Base-by-base conservation (phyloP, 805 yeast species). In the Isabelozyma pseudorhagii region DNA sequence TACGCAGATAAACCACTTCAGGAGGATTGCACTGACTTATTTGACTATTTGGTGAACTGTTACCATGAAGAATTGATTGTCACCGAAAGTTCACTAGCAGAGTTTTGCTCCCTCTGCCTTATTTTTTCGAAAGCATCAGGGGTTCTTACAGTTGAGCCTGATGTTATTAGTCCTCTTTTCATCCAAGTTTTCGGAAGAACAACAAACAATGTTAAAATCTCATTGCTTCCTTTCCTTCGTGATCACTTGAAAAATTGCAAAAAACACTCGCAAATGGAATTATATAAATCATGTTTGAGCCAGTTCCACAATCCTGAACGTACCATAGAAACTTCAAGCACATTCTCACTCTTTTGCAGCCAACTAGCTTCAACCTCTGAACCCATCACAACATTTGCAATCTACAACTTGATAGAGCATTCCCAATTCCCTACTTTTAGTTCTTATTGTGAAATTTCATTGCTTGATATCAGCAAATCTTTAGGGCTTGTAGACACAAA, bases 21-120 rank as follows among this genome's bases (percentile, higher is more conserved):
- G 15, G 68, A 68, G 3, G 85, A 81, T 45, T 73, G 75, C 42
- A 58, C 57, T 38, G 87, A 83, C 54, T 71, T 84, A 15, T 66
- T 73, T 39, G 60, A 66, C 1, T 84, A 81, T 75, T 51, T 82
- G 8, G 40, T 69, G 3, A 56, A 63, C 14, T 64, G 82, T 44
- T 71, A 73, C 4, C 64, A 67, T 1, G 78, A 72, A 31, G 57
- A 62, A 3, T 61, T 78, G 44, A 62, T 83, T 11, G 56, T 67
- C 45, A 76, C 82, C 0, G 73, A 68, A 18, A 17, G 21, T 1
- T 67, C 79, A 1, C 54, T 59, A 3, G 21, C 57, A 1, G 64
- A 62, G 18, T 63, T 76, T 17, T 58, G 74, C 3, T 55, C 55
- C 11, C 59, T 80, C 3, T 50, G 72, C 6, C 48, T 77, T 7